Evolutionary conservation across 176 grass and related monocot species (phyloP), one percentile per base, ranked within the genome.

Genomic region (Bonia amplexicaulis): DNA sequence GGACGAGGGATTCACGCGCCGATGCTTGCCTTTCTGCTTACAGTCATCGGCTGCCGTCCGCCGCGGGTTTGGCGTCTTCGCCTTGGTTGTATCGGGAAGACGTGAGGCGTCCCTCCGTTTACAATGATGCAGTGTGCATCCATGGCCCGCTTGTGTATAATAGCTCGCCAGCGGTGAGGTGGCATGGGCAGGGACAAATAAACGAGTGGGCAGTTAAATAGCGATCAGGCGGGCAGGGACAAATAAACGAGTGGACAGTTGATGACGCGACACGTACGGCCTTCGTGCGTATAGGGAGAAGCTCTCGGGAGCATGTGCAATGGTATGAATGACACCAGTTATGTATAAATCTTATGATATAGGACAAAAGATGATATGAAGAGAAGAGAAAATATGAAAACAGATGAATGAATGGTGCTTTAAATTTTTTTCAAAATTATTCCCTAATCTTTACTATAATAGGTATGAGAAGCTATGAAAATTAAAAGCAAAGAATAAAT

Each of bases 31-130:
- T 68, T 52, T 46, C 63, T 4, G 61, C 7, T 35, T 59, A 66
- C 87, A 61, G 26, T 63, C 47, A 69, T 71, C 35, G 15, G 58
- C 45, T 62, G 83, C 23, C 78, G 39, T 72, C 49, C 44, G 62
- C 77, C 20, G 12, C n/a, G 17, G 35, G 7, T 51, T 64, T 65
- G 81, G 67, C 35, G 41, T 39, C 71, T 72, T 15, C 78, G 47
- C 51, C 16, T 54, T 82, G 83, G 66, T 13, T 31, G 31, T 60
- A 37, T 70, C n/a, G 22, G 8, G 22, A 5, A 48, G 35, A 26
- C 45, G 31, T 29, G 46, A 65, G n/a, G 48, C 33, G 13, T 2
- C 14, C 27, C n/a, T n/a, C n/a, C 13, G 29, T 53, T 31, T 19
- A 33, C 26, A 37, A 6, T 31, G 70, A 51, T 11, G n/a, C 69